Evolutionary conservation across 192 early-diverging fungal genomes (phyloP), one percentile per base, ranked within the genome.

Genomic region (Lobosporangium transversale): DNA sequence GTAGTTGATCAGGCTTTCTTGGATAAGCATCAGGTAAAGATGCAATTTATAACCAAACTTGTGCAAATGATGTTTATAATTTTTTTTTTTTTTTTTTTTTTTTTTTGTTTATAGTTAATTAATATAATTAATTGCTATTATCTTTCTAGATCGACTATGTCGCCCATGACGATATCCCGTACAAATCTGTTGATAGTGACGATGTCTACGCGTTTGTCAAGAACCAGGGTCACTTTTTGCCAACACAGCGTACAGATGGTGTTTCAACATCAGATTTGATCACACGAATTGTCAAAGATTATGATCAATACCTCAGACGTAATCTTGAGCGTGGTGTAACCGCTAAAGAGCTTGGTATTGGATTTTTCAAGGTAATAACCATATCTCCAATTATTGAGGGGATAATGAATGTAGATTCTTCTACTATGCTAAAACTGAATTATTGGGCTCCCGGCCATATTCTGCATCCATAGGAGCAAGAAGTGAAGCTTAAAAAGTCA

Each of bases 141-240:
- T 6, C 32, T 15, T 32, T 45, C 44, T 62, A 86, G 74, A 92
- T 94, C 51, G 92, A 94, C 61, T 94, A 92, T 68, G 93, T 94
- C 31, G 91, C 91, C 37, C 93, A 94, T 56, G 93, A 94, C 70
- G 91, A 88, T 49, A 84, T 91, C 23, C 92, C 93, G 3, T 93
- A 94, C 53, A 81, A 83, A 32, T 90, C 89, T 26, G 85, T 79
- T 18, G 92, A 91, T 20, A 81, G 84, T 33, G 84, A 85, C 40
- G 93, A 94, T 64, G 89, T 94, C 5, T 94, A 94, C 64, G 85
- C 84, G 2, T 93, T 92, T 78, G 90, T 94, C 49, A 94, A 94
- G 79, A 84, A 81, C 4, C 90, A 90, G 68, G 93, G 88, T 1
- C 65, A 53, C 17, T 89, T 89, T 58, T 62, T 87, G 26, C 87